Base-by-base conservation (phyloP, 2,329 filamentous ascomycete genomes). In the Fusarium tuaranense region DNA sequence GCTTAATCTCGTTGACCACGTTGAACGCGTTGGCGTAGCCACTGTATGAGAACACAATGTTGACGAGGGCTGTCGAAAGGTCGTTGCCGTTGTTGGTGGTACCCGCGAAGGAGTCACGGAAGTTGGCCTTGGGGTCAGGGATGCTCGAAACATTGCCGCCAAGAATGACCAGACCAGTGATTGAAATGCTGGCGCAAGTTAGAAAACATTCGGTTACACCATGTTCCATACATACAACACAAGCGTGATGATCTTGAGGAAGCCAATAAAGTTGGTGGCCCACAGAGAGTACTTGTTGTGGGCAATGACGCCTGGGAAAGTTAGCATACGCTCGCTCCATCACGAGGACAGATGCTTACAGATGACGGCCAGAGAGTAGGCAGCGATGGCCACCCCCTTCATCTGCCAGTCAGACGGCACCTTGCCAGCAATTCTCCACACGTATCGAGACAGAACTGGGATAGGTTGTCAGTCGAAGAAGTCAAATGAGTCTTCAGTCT, bases 371-470 rank as follows among this genome's bases (percentile, higher is more conserved):
- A 91, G 76, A 0, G 89, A 91, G 75, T 93, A 93, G 0, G 86
- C 88, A 1, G 89, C 91, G 27, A 93, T 82, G 0, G 92, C 92
- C 4, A 93, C 88, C 2, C 91, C 92, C 77, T 93, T 93, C 63
- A 89, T 79, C 76, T 93, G 84, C 92, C 92, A 94, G n/a, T 84
- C 82, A 0, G 87, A 87, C 0, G 89, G 87, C 0, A 80, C 81
- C 1, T 83, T 79, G 0, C 86, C 88, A 1, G 84, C 87, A 51
- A 91, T 89, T 10, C 86, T 85, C 81, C 89, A 94, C 0, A 93
- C 79, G 73, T 94, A 94, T 44, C 88, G 83, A 0, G 92, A 88
- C 30, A 93, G 80, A 0, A 93, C 90, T 86, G 4, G 6, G 5
- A 20, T 13, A 22, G 0, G 0, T 2, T 0, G 59, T 74, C 3